Evolutionary conservation across 2,329 filamentous ascomycete genomes (phyloP).

Genomic region (Cercospora beticola): DNA sequence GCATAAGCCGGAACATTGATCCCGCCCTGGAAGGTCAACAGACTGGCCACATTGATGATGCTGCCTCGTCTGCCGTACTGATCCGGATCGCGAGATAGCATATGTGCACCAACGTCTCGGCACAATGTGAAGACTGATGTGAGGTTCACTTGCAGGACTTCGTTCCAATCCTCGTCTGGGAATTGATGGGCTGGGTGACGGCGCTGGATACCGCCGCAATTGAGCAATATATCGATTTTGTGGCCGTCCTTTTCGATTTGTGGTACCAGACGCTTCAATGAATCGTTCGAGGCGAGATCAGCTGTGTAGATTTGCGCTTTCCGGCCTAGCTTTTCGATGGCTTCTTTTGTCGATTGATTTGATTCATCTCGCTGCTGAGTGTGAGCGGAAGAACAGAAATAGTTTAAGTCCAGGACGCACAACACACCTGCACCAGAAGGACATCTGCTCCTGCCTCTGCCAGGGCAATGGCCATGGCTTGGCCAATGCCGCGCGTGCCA

Average conservation of each 20-base stretch:
- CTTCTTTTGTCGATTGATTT: conserved; percentile 58
- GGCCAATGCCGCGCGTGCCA: conserved; percentile 52
- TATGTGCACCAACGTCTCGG: conserved; percentile 75
- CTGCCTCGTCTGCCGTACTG: conserved; percentile 60
- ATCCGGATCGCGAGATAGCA: conserved; percentile 59
- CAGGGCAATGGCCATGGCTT: conserved; percentile 52
- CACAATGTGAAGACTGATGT: conserved; percentile 75
- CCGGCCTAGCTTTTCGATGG: conserved; percentile 65
- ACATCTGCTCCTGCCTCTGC: conserved; percentile 54
- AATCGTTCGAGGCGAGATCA: conserved; percentile 63
- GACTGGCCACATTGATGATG: conserved; percentile 81
- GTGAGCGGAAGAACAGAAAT: conserved; percentile 1
- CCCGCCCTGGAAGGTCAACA: conserved; percentile 83
- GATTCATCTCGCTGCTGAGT: conserved; percentile 53
- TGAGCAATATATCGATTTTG: conserved; percentile 75
- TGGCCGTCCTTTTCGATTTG: conserved; percentile 60
- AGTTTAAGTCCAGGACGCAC: background rate
- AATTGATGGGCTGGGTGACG: conserved; percentile 74
- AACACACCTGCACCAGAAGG: conserved; percentile 48
- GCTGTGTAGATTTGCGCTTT: conserved; percentile 67
- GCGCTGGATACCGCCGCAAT: conserved; percentile 83
- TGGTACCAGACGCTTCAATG: conserved; percentile 62
- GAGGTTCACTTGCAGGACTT: conserved; percentile 84
- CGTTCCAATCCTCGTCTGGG: conserved; percentile 73
- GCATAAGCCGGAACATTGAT: conserved; percentile 87